Percentiles rank a stretch among this genome's conserved stretches.
These are phyloP conservation scores for Hymenoscyphus scutula DNA, from an alignment of 2,329 filamentous ascomycete species.

Conservation along the genomic window DNA sequence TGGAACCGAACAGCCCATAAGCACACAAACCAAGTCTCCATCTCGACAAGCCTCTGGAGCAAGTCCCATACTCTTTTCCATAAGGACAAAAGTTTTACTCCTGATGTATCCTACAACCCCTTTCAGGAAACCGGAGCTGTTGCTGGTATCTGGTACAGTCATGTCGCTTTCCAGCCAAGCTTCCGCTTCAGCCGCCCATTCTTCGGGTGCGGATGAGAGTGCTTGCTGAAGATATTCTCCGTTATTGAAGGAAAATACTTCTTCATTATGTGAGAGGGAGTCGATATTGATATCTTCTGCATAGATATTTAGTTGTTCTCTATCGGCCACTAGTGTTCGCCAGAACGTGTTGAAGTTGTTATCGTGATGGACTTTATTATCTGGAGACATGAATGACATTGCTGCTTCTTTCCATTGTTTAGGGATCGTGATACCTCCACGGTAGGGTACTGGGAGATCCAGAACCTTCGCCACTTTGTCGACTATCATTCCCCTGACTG, in stretches of 20 bases:
- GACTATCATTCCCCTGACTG: neutral
- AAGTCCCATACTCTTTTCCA: slow-evolving; percentile 3
- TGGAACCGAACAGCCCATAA: slow-evolving; percentile 12
- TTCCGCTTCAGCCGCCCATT: neutral
- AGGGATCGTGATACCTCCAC: neutral
- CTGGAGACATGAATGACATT: neutral
- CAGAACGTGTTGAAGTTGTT: slow-evolving; percentile 6
- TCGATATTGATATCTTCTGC: neutral
- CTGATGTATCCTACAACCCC: neutral
- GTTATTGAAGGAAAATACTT: neutral
- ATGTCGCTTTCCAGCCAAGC: neutral
- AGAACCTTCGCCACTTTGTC: neutral
- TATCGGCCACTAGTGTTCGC: slow-evolving; percentile 4
- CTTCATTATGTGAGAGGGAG: neutral
- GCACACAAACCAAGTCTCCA: slow-evolving; percentile 12
- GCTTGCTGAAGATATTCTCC: neutral
- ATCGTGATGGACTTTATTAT: neutral
- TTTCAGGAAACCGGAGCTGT: neutral
- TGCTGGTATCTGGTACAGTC: neutral
- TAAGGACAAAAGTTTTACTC: neutral
- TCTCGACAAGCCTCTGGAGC: neutral
- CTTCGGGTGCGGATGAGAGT: neutral
- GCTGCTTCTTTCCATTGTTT: slow-evolving; percentile 7
- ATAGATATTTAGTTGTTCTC: slow-evolving; percentile 4
- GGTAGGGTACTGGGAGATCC: neutral